Evolutionary conservation across 2,329 filamentous ascomycete species (phyloP).

Genomic region (Torrubiella hemipterigena): DNA sequence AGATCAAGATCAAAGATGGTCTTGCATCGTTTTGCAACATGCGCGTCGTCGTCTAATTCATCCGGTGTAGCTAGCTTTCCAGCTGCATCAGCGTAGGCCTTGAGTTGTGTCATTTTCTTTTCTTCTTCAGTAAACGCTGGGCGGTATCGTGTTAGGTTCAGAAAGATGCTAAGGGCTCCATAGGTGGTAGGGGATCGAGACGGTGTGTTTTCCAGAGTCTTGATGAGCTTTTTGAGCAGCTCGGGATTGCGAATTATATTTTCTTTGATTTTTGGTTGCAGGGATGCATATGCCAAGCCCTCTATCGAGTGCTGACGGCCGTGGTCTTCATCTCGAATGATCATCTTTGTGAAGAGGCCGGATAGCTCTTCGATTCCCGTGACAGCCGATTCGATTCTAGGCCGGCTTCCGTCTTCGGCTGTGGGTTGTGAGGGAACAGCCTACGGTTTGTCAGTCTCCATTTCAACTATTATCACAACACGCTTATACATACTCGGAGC

Average conservation of each 20-base stretch:
- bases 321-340: slow-evolving; percentile 44
- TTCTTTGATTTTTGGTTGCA: slow-evolving; percentile 79
- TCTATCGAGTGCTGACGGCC: slow-evolving; percentile 66
- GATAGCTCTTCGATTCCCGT: slow-evolving; percentile 56
- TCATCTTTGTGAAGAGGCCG: slow-evolving; percentile 52
- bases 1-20: slow-evolving; percentile 68
- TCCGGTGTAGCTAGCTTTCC: slow-evolving; percentile 52
- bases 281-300: slow-evolving; percentile 81
- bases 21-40: slow-evolving; percentile 65
- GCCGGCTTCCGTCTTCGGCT: slow-evolving; percentile 24
- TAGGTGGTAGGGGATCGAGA: slow-evolving; percentile 65
- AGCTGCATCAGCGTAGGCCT: slow-evolving; percentile 82
- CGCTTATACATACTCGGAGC: slow-evolving; percentile 35
- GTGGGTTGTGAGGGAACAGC: slow-evolving; percentile 36
- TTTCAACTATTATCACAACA: slow-evolving; percentile 29
- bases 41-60: slow-evolving; percentile 61
- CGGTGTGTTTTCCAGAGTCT: slow-evolving; percentile 43
- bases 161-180: slow-evolving; percentile 73
- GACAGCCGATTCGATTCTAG: slow-evolving; percentile 37
- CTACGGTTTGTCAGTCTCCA: slow-evolving; percentile 23
- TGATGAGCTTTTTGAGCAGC: slow-evolving; percentile 60
- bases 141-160: slow-evolving; percentile 73
- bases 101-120: slow-evolving; percentile 82
- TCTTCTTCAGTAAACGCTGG: slow-evolving; percentile 77
- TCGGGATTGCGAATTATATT: slow-evolving; percentile 55